Conservation (phyloP, 306 rosid species). For the Hippophae gyantsensis region DNA sequence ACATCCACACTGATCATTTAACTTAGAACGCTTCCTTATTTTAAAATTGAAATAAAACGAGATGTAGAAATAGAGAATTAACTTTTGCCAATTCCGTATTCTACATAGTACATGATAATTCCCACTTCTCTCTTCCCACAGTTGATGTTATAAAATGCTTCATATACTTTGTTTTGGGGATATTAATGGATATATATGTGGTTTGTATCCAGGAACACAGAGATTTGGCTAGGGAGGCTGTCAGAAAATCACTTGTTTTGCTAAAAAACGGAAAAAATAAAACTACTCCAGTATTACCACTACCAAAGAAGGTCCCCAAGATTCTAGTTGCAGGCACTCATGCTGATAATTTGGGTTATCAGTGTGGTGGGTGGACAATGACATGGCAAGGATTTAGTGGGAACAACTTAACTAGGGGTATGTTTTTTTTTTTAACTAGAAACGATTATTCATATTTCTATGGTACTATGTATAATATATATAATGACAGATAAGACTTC, state of each 20-base stretch:
- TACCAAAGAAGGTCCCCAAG: background rate
- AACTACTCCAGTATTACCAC: background rate
- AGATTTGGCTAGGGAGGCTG: background rate
- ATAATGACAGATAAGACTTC: too few species aligned
- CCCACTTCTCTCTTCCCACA: too few species aligned
- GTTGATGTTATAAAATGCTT: too few species aligned
- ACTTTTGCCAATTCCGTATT: too few species aligned
- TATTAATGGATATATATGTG: background rate
- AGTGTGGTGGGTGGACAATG: slow-evolving; percentile 1
- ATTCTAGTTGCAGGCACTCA: background rate
- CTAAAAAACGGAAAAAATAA: background rate
- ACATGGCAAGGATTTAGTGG: background rate
- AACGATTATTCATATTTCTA: background rate
- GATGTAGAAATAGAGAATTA: too few species aligned
- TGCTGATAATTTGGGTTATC: background rate
- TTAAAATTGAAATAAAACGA: too few species aligned
- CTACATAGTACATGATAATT: too few species aligned
- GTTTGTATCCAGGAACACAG: background rate
- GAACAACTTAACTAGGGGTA: background rate
- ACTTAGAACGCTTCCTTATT: too few species aligned
- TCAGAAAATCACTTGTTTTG: background rate
- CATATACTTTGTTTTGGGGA: background rate
- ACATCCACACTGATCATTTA: too few species aligned
- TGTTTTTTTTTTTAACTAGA: background rate
- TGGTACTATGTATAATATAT: background rate